Evolutionary conservation across 2,329 filamentous ascomycete species (phyloP), one percentile per base, ranked within the genome.

Genomic region (Escovopsis sp.): DNA sequence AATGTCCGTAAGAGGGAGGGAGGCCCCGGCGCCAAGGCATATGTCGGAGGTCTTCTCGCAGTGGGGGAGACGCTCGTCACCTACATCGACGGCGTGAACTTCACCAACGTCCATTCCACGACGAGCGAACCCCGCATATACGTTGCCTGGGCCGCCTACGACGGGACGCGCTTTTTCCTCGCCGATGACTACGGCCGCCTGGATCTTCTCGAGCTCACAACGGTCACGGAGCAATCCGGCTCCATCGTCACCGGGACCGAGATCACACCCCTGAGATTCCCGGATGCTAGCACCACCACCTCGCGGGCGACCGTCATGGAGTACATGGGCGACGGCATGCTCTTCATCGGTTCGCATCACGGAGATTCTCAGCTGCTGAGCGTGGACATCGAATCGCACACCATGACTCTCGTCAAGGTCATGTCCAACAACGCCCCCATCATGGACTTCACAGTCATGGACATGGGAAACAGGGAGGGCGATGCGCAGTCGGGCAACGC

Each of bases 371-470:
- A 95, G 56, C 70, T 96, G 8, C 73, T 91, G 36, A 69, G 73
- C 40, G 67, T 80, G 29, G 71, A 65, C 15, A 47, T 63, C 6
- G 51, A 60, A 2, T 49, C 57, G 0, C 50, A 56, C 20, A 54
- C 69, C 0, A 67, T 88, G 45, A 68, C 79, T 38, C 60, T 88
- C 5, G 59, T 91, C 9, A 86, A 94, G 55, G 81, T 76, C 0
- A 47, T 63, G 13, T 57, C 57, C 5, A 98, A 94, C 54, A 85
- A 96, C 51, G 87, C 84, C 0, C 91, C 91, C 0, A 84, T 98
- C 35, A 64, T 96, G 33, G 91, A 98, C 57, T 95, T 98, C 51
- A 81, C 84, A 1, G 77, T 98, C 13, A 94, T 96, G 86, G 91
- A 96, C 54, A 83, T 96, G 71, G 89, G 88, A 1, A 88, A 86